Percentiles rank a stretch among this genome's conserved stretches.
phyloP scores from a whole-genome alignment of 768 basidiomycete genomes.

The Chiua virens region DNA sequence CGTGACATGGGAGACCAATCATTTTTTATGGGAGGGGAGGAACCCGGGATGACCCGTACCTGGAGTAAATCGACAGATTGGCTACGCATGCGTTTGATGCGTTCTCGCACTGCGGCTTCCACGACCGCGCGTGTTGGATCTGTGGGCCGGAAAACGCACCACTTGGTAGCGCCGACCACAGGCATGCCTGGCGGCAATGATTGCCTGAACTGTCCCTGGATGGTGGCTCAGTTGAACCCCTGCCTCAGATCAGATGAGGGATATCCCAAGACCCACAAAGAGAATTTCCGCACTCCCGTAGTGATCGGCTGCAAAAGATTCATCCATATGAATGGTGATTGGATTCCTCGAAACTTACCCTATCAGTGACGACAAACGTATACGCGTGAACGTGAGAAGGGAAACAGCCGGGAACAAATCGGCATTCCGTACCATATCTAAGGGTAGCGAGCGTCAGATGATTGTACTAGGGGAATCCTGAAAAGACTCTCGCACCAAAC shows the following conservation, averaged over 20 bases:
- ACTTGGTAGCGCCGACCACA: conserved; percentile 79
- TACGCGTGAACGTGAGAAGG: conserved; percentile 15
- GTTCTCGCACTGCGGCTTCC: conserved; percentile 63
- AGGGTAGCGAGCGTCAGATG: conserved; percentile 5
- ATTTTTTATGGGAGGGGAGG: not conserved
- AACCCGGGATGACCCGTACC: conserved; percentile 37
- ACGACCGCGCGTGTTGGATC: conserved; percentile 55
- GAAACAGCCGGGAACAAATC: not conserved
- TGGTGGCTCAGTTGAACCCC: not conserved
- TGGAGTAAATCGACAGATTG: conserved; percentile 69
- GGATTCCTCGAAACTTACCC: conserved; percentile 22
- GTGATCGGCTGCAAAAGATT: conserved; percentile 64
- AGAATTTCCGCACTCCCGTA: conserved; percentile 83
- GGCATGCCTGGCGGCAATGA: conserved; percentile 39
- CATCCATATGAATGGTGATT: conserved; percentile 6
- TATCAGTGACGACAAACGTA: conserved; percentile 10
- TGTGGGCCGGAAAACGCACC: conserved; percentile 71
- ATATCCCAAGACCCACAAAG: conserved; percentile 50
- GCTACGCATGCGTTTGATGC: conserved; percentile 65
- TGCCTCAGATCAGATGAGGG: not conserved
- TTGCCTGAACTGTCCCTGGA: conserved; percentile 68
- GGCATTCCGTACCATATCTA: conserved; percentile 55
- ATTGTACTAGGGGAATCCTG: conserved; percentile 9
- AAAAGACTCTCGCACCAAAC: conserved; percentile 35
- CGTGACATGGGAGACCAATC: not conserved